These are phyloP conservation scores for Nicotiana rustica DNA, from an alignment of 305 asterid species.

Conservation along the genomic window DNA sequence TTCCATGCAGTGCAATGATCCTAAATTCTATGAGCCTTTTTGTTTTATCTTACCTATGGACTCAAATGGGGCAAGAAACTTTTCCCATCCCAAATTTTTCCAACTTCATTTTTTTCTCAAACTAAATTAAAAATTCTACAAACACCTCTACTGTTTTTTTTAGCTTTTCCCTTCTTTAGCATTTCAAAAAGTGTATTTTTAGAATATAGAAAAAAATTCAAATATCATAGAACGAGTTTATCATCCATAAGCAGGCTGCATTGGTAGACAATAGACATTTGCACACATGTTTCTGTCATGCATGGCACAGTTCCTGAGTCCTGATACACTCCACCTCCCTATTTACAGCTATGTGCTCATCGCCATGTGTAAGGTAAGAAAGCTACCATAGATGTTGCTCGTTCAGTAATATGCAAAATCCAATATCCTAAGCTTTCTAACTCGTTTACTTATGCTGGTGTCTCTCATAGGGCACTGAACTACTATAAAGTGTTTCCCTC, in stretches of 20 bases:
- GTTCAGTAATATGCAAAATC: constrained; percentile 25
- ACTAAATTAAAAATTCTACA: background rate
- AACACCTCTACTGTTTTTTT: background rate
- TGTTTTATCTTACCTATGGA: constrained; percentile 9
- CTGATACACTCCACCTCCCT: constrained; percentile 4
- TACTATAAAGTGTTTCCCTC: background rate
- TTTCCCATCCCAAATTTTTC: background rate
- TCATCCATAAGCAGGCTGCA: background rate
- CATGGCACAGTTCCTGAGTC: background rate
- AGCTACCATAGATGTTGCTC: constrained; percentile 14
- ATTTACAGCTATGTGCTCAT: constrained; percentile 13
- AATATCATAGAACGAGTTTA: background rate
- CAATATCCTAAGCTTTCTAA: background rate
- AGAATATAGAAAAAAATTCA: constrained; percentile 24
- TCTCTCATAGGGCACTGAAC: constrained; percentile 17
- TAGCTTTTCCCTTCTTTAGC: background rate
- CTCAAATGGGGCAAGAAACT: constrained; percentile 19
- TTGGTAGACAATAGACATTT: background rate
- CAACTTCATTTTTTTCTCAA: background rate
- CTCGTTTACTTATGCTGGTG: background rate
- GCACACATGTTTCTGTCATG: background rate
- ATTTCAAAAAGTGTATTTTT: constrained; percentile 15
- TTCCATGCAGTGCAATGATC: background rate
- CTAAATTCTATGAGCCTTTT: background rate
- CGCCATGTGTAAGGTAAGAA: constrained; percentile 1